Percentiles rank a stretch among this genome's conserved stretches.
phyloP scores from a whole-genome alignment of 202 grass and related monocot genomes.

The Zizania palustris region DNA sequence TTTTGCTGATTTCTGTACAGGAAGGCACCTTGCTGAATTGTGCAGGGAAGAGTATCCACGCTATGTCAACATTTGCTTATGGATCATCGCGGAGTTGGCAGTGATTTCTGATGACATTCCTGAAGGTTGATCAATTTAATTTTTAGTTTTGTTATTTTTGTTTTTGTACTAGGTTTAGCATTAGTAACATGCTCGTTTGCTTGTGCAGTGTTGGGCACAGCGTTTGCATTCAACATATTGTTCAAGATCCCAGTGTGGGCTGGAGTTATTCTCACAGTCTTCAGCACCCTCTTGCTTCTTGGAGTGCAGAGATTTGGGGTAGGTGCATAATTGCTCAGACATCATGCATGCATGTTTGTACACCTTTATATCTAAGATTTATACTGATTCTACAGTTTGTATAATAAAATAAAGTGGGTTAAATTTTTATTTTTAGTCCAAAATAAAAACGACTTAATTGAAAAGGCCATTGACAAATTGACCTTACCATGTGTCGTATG shows the following conservation, averaged over 20 bases:
- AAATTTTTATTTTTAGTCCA: too few species aligned
- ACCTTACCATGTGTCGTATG: not conserved
- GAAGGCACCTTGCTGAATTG: slow-evolving; percentile 66
- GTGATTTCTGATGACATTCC: slow-evolving; percentile 82
- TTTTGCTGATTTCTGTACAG: slow-evolving; percentile 23
- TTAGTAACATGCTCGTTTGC: slow-evolving; percentile 15
- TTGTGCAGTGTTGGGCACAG: slow-evolving; percentile 73
- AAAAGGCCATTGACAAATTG: not conserved
- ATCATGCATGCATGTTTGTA: not conserved
- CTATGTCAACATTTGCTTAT: slow-evolving; percentile 59
- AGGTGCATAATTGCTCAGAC: not conserved
- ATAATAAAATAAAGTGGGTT: too few species aligned
- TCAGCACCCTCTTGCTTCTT: slow-evolving; percentile 76
- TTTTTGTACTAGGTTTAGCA: not conserved
- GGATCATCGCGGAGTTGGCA: slow-evolving; percentile 64
- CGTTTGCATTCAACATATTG: slow-evolving; percentile 81
- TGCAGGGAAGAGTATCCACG: slow-evolving; percentile 65
- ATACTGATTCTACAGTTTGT: too few species aligned
- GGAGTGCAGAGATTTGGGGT: slow-evolving; percentile 87
- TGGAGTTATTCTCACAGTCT: slow-evolving; percentile 71
- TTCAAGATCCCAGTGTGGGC: slow-evolving; percentile 76
- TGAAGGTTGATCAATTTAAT: slow-evolving; percentile 56
- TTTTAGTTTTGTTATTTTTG: not conserved
- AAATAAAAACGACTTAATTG: too few species aligned
- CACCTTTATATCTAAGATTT: too few species aligned